Conservation (phyloP, 164 flowering plant genomes). For the Malania oleifera region DNA sequence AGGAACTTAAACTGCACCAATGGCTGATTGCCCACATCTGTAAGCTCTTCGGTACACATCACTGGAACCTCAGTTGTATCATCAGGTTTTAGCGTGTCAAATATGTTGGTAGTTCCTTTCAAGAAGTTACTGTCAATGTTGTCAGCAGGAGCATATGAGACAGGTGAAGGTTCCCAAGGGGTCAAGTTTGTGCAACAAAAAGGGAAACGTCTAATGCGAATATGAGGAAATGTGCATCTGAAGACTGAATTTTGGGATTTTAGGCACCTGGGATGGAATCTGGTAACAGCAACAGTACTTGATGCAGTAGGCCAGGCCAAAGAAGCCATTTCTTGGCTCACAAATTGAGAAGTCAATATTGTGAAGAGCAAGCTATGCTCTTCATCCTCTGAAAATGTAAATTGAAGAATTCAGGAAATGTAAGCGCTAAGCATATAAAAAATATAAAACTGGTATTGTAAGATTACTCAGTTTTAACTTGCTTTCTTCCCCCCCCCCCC, state of each 20-base stretch:
- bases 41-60: constrained; percentile 10
- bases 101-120: constrained; percentile 35
- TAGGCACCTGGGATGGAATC: constrained; percentile 6
- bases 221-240: constrained; percentile 9
- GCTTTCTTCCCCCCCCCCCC: no score
- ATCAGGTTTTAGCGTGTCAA: constrained; percentile 46
- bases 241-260: constrained; percentile 14
- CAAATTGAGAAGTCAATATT: neutral
- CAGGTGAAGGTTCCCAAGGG: constrained; percentile 70
- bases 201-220: constrained; percentile 16
- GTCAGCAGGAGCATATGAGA: constrained; percentile 40
- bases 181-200: constrained; percentile 45
- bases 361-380: neutral
- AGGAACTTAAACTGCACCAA: constrained; percentile 32
- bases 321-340: constrained; percentile 29
- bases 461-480: no score
- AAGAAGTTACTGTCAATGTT: constrained; percentile 25
- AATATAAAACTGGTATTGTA: no score
- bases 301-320: constrained; percentile 14
- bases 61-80: constrained; percentile 23
- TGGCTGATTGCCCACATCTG: constrained; percentile 18
- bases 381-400: constrained; percentile 7
- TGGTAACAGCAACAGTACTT: constrained; percentile 5
- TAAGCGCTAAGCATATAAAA: no score
- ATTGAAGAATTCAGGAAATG: no score